A percentile compares a stretch with the other conserved stretches of the same genome.
phyloP scores from a whole-genome alignment of 345 rosid genomes.

The Aegle marmelos region DNA sequence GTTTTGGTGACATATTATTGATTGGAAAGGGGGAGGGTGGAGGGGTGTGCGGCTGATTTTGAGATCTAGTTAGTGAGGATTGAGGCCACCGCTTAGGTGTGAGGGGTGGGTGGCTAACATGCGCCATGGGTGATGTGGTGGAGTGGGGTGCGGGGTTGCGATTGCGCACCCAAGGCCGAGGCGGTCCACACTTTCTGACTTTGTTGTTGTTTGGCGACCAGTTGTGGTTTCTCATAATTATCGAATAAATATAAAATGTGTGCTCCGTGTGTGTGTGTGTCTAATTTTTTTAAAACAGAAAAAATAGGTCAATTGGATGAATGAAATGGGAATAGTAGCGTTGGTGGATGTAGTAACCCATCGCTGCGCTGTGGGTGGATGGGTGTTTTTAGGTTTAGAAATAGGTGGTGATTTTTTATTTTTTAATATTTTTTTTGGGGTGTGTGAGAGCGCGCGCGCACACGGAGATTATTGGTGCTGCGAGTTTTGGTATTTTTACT shows the following conservation, averaged over 20 bases:
- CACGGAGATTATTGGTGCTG: neutral
- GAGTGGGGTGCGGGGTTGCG: conserved; percentile 3
- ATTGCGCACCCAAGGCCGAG: conserved; percentile 1
- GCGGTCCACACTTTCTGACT: neutral
- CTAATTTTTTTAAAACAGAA: too few species aligned
- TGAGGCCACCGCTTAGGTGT: conserved; percentile 42
- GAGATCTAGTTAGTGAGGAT: conserved; percentile 37
- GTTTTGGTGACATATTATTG: conserved; percentile 48
- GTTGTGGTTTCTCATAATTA: neutral
- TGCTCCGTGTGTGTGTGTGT: too few species aligned
- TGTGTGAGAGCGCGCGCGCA: neutral
- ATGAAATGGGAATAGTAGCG: too few species aligned
- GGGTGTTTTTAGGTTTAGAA: neutral
- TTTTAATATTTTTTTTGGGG: too few species aligned
- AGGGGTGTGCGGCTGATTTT: conserved; percentile 57
- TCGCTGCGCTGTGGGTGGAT: neutral
- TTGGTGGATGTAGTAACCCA: too few species aligned
- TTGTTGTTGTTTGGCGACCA: neutral
- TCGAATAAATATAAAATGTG: neutral
- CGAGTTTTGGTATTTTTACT: too few species aligned
- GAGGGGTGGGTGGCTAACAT: conserved; percentile 32
- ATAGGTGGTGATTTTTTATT: conserved; percentile 10
- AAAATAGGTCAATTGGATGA: too few species aligned
- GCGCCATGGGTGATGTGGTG: conserved; percentile 38
- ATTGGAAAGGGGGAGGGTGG: conserved; percentile 18